phyloP scores from a whole-genome alignment of 257 asterid genomes.

The Parsonsia alboflavescens region DNA sequence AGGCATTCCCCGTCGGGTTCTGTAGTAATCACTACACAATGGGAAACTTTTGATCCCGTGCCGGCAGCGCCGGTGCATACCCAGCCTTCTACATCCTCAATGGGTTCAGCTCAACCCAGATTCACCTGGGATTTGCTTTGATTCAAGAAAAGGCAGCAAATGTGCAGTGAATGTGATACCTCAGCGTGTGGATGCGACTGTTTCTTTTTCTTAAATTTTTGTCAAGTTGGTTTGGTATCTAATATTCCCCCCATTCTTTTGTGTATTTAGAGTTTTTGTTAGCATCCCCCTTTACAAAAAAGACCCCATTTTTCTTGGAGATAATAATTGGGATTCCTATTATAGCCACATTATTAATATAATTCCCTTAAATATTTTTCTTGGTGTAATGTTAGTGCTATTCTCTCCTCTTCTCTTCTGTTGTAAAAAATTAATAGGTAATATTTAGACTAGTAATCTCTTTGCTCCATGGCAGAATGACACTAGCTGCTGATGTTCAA shows the following conservation, averaged over 20 bases:
- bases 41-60: constrained; percentile 42
- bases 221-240: constrained; percentile 25
- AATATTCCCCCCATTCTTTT: constrained; percentile 33
- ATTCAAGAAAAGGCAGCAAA: constrained; percentile 4
- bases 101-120: constrained; percentile 28
- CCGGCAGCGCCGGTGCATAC: constrained; percentile 20
- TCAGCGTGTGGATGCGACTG: constrained; percentile 21
- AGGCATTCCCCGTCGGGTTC: constrained; percentile 30
- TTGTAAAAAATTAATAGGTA: no score
- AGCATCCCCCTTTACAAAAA: constrained; percentile 14
- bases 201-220: neutral
- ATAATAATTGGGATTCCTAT: constrained; percentile 28
- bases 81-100: constrained; percentile 17
- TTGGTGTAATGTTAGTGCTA: constrained; percentile 9
- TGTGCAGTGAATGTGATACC: neutral
- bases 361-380: neutral
- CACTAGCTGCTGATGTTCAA: neutral
- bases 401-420: no score
- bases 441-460: neutral
- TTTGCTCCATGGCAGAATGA: neutral
- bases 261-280: constrained; percentile 32
- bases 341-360: constrained; percentile 12
- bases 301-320: constrained; percentile 13
- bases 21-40: constrained; percentile 39
- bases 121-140: constrained; percentile 43